A percentile compares a stretch with the other conserved stretches of the same genome.
These are phyloP conservation scores for Apodospora peruviana DNA, from an alignment of 495 filamentous ascomycete genomes.

Conservation along the genomic window DNA sequence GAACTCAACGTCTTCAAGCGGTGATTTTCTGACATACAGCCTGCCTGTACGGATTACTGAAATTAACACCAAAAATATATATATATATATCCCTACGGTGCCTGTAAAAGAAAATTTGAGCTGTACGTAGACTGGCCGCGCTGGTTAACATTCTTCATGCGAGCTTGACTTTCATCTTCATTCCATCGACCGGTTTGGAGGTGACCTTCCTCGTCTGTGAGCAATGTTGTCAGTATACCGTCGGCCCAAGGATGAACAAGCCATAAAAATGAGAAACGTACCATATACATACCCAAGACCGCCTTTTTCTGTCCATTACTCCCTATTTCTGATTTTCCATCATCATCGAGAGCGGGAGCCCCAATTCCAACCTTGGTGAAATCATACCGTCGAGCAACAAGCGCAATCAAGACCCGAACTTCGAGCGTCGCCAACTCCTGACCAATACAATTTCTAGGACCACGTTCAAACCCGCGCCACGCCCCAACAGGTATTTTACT, in stretches of 20 bases:
- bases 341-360: conserved; percentile 28
- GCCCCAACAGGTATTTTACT: conserved; percentile 29
- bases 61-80: no score
- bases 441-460: conserved; percentile 53
- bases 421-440: conserved; percentile 49
- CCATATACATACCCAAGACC: conserved; percentile 38
- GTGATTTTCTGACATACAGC: no score
- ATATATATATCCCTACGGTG: no score
- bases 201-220: conserved; percentile 7
- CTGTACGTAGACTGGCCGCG: no score
- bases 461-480: conserved; percentile 51
- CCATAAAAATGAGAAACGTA: no score
- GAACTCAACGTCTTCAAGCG: no score
- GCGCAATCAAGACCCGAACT: conserved; percentile 31
- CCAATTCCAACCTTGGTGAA: conserved; percentile 42
- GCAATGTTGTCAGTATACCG: no score
- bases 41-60: no score
- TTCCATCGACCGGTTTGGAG: conserved; percentile 19
- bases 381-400: conserved; percentile 32
- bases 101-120: no score
- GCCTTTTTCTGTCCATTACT: conserved; percentile 38
- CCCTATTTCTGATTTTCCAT: conserved; percentile 26
- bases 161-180: conserved; percentile 13
- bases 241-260: no score
- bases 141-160: background rate